These are phyloP conservation scores for Ganoderma leucocontextum DNA, from an alignment of 1,284 basidiomycete genomes.

Conservation along the genomic window DNA sequence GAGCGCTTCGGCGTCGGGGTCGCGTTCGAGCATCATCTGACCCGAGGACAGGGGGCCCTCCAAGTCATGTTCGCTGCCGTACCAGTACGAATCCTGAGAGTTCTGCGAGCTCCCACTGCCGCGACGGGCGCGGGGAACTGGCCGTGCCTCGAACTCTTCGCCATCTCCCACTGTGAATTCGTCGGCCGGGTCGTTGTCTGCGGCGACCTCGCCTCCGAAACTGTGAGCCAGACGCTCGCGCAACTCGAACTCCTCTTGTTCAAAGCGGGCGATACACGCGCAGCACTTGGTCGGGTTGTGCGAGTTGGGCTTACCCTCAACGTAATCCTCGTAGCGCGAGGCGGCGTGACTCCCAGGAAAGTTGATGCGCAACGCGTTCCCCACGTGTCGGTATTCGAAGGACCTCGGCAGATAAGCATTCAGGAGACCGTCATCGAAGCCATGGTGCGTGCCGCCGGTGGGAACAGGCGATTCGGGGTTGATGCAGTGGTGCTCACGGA, in stretches of 20 bases:
- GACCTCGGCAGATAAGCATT: slow-evolving; percentile 62
- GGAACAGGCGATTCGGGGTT: slow-evolving; percentile 47
- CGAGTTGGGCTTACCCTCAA: slow-evolving; percentile 45
- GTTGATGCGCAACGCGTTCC: slow-evolving; percentile 30
- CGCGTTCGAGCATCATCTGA: slow-evolving; percentile 29
- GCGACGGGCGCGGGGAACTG: slow-evolving; percentile 14
- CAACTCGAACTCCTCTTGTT: slow-evolving; percentile 37
- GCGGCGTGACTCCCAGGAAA: slow-evolving; percentile 11
- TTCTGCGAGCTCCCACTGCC: slow-evolving; percentile 25
- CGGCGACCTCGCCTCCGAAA: background rate
- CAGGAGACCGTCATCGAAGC: slow-evolving; percentile 54
- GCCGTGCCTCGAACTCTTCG: slow-evolving; percentile 26
- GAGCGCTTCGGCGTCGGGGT: slow-evolving; percentile 40
- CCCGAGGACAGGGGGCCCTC: slow-evolving; percentile 13
- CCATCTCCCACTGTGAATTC: slow-evolving; percentile 11
- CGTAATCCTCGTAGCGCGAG: slow-evolving; percentile 46
- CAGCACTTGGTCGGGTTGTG: slow-evolving; percentile 54
- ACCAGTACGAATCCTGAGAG: slow-evolving; percentile 25
- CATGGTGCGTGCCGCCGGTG: slow-evolving; percentile 36
- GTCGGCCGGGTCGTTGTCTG: slow-evolving; percentile 29
- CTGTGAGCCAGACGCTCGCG: slow-evolving; percentile 22
- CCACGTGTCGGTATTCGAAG: slow-evolving; percentile 36
- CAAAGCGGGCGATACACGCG: slow-evolving; percentile 34
- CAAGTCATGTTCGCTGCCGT: slow-evolving; percentile 24
- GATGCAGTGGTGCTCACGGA: slow-evolving; percentile 63